Evolutionary conservation across 805 yeast genomes (phyloP).

Genomic region (Tetrapisispora pingtungensis): DNA sequence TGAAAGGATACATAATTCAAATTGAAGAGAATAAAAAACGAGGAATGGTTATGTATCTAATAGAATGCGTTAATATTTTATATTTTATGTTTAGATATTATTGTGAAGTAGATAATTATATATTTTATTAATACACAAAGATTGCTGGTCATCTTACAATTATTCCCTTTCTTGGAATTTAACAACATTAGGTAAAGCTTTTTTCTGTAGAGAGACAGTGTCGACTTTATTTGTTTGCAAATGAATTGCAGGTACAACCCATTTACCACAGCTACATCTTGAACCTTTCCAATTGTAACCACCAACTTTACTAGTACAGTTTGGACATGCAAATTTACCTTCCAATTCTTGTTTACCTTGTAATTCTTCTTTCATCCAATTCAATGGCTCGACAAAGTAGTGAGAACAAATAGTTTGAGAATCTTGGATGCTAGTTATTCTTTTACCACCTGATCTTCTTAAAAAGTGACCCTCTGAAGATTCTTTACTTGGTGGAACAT

Average conservation of each 20-base stretch:
- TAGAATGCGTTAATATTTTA: neutral
- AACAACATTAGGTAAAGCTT: constrained; percentile 19
- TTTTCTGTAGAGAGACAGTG: constrained; percentile 31
- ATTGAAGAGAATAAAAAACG: neutral
- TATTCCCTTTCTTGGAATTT: constrained; percentile 8
- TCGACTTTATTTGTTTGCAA: constrained; percentile 76
- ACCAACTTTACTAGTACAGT: constrained; percentile 78
- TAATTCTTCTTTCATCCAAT: constrained; percentile 84
- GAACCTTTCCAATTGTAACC: constrained; percentile 93
- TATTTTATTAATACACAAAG: neutral
- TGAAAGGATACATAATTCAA: constrained; percentile 6
- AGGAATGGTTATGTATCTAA: neutral
- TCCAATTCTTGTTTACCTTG: constrained; percentile 61
- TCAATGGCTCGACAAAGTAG: constrained; percentile 76
- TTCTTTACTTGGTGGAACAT: constrained; percentile 54
- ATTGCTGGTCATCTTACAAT: neutral
- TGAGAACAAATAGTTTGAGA: constrained; percentile 68
- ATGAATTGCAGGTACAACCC: constrained; percentile 91
- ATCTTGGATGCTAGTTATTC: constrained; percentile 47
- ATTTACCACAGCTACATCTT: constrained; percentile 86
- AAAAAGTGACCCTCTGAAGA: constrained; percentile 59
- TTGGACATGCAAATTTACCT: constrained; percentile 80
- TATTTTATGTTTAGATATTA: neutral
- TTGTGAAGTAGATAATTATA: neutral
- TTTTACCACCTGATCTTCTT: constrained; percentile 51